phyloP scores from a whole-genome alignment of 306 rosid genomes.

The Castanea mollissima region DNA sequence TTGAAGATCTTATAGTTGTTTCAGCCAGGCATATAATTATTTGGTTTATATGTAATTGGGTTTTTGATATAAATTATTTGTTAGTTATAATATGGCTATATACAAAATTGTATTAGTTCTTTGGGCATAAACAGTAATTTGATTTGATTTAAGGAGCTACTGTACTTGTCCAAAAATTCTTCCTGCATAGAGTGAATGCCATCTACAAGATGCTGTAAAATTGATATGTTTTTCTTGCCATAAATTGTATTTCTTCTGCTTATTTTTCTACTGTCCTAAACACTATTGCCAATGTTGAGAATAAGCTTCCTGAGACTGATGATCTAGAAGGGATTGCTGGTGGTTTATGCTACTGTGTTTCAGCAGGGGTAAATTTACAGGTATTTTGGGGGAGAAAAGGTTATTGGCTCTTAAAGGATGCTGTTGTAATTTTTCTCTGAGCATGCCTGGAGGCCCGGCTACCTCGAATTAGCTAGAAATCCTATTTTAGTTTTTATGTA shows the following conservation, averaged over 20 bases:
- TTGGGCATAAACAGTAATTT: background rate
- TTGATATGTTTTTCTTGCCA: background rate
- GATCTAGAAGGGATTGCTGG: conserved; percentile 65
- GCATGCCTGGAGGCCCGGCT: too few species aligned
- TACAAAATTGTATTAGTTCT: background rate
- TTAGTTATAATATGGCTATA: background rate
- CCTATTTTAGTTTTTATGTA: too few species aligned
- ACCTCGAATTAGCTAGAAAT: too few species aligned
- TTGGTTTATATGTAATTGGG: background rate
- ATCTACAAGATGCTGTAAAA: background rate
- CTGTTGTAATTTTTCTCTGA: too few species aligned
- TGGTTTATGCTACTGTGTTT: conserved; percentile 81
- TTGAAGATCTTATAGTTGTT: background rate
- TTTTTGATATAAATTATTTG: background rate
- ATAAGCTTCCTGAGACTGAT: conserved; percentile 54
- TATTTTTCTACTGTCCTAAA: conserved; percentile 7
- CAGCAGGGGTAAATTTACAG: conserved; percentile 83
- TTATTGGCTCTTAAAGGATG: too few species aligned
- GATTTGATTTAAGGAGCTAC: background rate
- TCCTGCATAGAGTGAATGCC: background rate
- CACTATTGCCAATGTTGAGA: conserved; percentile 46
- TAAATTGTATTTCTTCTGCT: background rate
- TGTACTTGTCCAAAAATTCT: background rate
- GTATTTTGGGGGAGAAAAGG: conserved; percentile 16
- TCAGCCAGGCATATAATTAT: background rate